Evolutionary conservation across 306 rosid genomes (phyloP).

Genomic region (Leucaena leucocephala): DNA sequence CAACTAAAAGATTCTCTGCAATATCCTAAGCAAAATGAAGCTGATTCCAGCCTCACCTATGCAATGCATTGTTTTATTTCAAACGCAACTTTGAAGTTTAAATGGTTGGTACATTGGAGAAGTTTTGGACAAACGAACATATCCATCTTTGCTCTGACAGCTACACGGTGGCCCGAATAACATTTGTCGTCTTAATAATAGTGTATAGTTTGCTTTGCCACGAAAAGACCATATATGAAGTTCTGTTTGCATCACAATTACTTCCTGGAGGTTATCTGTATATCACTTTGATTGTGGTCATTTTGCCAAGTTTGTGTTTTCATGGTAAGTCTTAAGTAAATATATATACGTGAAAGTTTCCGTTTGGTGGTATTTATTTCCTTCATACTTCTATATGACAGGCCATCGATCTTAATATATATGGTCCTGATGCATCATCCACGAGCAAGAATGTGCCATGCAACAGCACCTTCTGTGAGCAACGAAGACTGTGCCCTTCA

Average conservation of each 20-base stretch:
- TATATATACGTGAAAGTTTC: slow-evolving; percentile 21
- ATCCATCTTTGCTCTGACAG: neutral
- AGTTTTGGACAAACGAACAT: neutral
- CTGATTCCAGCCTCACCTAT: neutral
- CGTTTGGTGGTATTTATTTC: slow-evolving; percentile 37
- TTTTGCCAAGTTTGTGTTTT: neutral
- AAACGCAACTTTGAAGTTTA: neutral
- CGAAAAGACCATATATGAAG: neutral
- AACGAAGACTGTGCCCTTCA: slow-evolving; percentile 54
- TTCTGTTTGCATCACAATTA: neutral
- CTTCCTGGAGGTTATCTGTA: slow-evolving; percentile 13
- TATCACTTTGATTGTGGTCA: neutral
- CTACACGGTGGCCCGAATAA: neutral
- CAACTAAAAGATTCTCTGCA: neutral
- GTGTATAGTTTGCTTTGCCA: neutral
- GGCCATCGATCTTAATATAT: slow-evolving; percentile 53
- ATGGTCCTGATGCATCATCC: slow-evolving; percentile 62
- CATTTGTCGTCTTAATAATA: neutral
- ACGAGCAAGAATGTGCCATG: slow-evolving; percentile 68
- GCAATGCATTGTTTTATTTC: neutral
- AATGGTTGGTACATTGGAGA: neutral
- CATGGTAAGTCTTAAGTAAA: neutral
- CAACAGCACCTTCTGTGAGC: slow-evolving; percentile 63
- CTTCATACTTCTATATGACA: slow-evolving; percentile 42
- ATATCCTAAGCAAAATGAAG: neutral